Evolutionary conservation across 345 rosid species (phyloP), one percentile per base, ranked within the genome.

Genomic region (Populus deltoides): DNA sequence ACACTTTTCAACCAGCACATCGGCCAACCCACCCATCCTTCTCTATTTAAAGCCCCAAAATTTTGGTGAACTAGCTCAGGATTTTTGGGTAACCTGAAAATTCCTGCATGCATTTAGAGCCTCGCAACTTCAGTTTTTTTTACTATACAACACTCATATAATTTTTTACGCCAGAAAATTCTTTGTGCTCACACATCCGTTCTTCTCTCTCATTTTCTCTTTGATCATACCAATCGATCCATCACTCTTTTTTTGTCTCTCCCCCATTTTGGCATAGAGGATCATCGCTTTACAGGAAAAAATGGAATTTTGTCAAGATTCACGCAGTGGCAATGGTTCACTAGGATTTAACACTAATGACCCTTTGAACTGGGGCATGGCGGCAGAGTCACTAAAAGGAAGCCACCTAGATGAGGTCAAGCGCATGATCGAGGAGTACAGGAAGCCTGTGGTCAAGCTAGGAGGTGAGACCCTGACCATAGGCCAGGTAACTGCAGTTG

Each of bases 401-500:
- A 92, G 97, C 84, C 97, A 94, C 81, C 85, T 92, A 22, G 94
- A 92, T 1, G 97, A 92, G 76, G 97, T 94, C 66, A 92, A 86
- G 74, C 78, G 87, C 25, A 94, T 94, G 98, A 89, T 94, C 0
- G 84, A 75, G 20, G 94, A 92, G 7, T 90, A 78, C 80, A 83
- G 93, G 81, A 88, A 71, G 73, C 89, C 90, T 0, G 79, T 83
- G 75, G 91, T 92, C 15, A 80, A 69, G 68, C 87, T 94, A 0
- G 96, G 94, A 1, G 98, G 97, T 24, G 85, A 91, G 83, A 86
- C 86, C 39, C 79, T 94, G 35, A 94, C 94, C 47, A 87, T 94
- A n/a, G 96, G 88, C 31, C 97, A 94, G 72, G 98, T 92, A 20
- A 83, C 92, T 0, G 93, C 94, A 0, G 81, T 90, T 7, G 91